Conservation (phyloP, 2,329 filamentous ascomycete genomes). For the Phoma sp. region DNA sequence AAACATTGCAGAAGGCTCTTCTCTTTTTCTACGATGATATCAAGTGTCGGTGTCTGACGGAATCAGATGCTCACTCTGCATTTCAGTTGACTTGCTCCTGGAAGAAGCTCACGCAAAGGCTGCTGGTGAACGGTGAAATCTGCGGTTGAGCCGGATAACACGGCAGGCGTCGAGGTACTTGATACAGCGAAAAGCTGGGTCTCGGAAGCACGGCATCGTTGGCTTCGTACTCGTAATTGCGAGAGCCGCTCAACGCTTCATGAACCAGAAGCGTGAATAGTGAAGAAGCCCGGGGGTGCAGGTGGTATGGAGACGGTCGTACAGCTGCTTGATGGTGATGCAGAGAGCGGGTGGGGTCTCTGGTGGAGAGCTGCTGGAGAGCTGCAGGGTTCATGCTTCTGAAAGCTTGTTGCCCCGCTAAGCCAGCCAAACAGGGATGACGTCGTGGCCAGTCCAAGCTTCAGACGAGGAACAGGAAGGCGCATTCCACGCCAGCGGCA, state of each 20-base stretch:
- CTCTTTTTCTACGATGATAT: too few relatives aligned
- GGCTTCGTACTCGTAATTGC: background rate
- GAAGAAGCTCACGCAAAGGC: background rate
- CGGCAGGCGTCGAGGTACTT: constrained; percentile 11
- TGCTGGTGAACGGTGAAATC: background rate
- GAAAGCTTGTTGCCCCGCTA: constrained; percentile 21
- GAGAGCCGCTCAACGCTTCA: background rate
- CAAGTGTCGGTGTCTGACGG: too few relatives aligned
- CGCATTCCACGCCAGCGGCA: constrained; percentile 12
- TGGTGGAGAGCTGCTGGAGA: constrained; percentile 1
- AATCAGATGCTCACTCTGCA: too few relatives aligned
- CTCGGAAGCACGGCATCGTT: background rate
- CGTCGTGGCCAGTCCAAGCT: constrained; percentile 15
- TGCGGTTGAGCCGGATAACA: constrained; percentile 6
- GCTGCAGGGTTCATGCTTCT: constrained; percentile 18
- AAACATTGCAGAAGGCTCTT: too few relatives aligned
- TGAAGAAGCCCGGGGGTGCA: background rate
- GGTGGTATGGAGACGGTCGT: background rate
- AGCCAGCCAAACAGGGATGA: constrained; percentile 16
- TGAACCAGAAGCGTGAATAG: background rate
- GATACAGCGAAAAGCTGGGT: constrained; percentile 6
- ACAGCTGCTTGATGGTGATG: background rate
- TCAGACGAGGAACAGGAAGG: constrained; percentile 17
- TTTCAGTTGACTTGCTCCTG: background rate
- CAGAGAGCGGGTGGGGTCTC: constrained; percentile 2